Evolutionary conservation across 495 filamentous ascomycete genomes (phyloP).

Genomic region (Aspergillus sparsus): DNA sequence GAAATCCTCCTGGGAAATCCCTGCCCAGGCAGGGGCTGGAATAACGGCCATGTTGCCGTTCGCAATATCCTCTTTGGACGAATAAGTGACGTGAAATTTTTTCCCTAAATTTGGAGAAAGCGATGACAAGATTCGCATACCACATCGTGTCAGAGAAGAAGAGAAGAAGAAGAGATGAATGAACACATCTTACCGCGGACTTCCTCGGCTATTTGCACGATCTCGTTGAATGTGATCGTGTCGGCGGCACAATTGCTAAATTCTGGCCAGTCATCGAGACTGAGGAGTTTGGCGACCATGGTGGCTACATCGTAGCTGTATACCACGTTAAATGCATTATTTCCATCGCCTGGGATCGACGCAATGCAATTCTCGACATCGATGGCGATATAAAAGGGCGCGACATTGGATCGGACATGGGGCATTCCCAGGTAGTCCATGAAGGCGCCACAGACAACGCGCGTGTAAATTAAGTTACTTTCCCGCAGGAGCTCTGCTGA

Average conservation of each 20-base stretch:
- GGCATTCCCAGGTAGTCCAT: constrained; percentile 3
- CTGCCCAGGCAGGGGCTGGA: background rate
- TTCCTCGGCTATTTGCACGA: constrained; percentile 4
- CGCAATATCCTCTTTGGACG: background rate
- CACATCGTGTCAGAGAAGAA: too few species aligned
- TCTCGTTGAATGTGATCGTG: background rate
- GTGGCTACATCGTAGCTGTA: background rate
- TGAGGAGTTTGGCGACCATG: background rate
- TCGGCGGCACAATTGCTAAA: background rate
- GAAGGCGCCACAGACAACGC: background rate
- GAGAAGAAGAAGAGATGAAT: too few species aligned
- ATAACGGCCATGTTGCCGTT: background rate
- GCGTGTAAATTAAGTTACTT: background rate
- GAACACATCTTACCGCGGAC: background rate
- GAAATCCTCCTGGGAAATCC: background rate
- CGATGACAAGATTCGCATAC: too few species aligned
- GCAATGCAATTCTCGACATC: background rate
- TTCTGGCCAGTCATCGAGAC: background rate
- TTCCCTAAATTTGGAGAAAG: background rate
- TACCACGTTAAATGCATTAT: background rate
- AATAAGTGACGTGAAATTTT: background rate
- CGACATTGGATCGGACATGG: background rate
- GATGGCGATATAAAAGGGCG: background rate
- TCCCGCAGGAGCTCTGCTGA: background rate
- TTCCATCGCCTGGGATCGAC: background rate